These are phyloP conservation scores for Neckera pumila DNA, from an alignment of 225 moss, liverwort and hornwort genomes.

Conservation along the genomic window DNA sequence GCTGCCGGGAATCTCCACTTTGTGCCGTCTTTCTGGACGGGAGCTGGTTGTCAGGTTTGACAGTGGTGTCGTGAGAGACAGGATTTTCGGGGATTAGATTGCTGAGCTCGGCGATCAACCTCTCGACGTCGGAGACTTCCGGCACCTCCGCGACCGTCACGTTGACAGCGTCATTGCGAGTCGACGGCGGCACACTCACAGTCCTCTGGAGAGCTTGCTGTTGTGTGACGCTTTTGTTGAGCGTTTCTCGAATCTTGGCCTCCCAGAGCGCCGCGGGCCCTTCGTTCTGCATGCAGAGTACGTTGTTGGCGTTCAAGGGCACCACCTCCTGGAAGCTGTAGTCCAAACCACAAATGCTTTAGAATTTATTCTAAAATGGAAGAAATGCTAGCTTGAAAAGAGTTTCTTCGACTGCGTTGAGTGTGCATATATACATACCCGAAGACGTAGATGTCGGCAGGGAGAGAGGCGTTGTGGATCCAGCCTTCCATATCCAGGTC, in stretches of 20 bases:
- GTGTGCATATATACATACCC: slow-evolving; percentile 35
- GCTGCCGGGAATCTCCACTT: background rate
- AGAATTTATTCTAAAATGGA: background rate
- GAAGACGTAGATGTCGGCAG: slow-evolving; percentile 81
- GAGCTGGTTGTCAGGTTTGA: background rate
- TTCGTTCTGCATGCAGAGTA: slow-evolving; percentile 62
- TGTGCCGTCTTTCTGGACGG: background rate
- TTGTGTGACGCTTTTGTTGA: slow-evolving; percentile 25
- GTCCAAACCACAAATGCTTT: background rate
- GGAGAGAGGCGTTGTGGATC: slow-evolving; percentile 37
- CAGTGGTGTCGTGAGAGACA: background rate
- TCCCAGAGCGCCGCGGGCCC: slow-evolving; percentile 73
- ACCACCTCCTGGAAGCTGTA: slow-evolving; percentile 92
- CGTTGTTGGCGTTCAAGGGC: slow-evolving; percentile 85
- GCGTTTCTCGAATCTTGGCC: slow-evolving; percentile 51
- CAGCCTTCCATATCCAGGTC: slow-evolving; percentile 59
- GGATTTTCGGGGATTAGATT: background rate
- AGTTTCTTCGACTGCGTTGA: background rate
- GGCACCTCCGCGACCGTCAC: background rate
- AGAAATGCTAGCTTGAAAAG: background rate
- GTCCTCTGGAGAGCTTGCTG: background rate
- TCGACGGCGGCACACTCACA: slow-evolving; percentile 34
- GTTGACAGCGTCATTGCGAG: background rate
- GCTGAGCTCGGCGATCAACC: slow-evolving; percentile 2
- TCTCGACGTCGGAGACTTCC: slow-evolving; percentile 26